These are phyloP conservation scores for Epichloe coenophiala DNA, from an alignment of 2,329 filamentous ascomycete genomes.

Conservation along the genomic window DNA sequence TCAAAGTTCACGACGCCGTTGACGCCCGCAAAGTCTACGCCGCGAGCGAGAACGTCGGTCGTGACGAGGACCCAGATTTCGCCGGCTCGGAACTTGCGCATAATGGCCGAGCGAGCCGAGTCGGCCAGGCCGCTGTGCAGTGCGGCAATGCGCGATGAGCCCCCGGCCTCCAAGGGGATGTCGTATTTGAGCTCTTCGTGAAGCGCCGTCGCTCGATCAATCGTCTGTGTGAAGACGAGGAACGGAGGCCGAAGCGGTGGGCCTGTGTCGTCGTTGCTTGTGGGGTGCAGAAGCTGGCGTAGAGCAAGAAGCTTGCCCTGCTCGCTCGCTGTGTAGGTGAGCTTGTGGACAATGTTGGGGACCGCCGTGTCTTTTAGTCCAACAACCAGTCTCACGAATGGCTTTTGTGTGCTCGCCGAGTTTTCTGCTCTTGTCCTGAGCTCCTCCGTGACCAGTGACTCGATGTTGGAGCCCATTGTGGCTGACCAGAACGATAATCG, in stretches of 20 bases:
- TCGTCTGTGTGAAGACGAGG: slow-evolving; percentile 92
- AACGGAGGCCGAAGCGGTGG: slow-evolving; percentile 70
- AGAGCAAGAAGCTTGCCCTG: slow-evolving; percentile 86
- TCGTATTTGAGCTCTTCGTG: slow-evolving; percentile 89
- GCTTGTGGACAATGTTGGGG: slow-evolving; percentile 78
- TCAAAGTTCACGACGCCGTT: slow-evolving; percentile 98
- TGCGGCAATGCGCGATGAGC: slow-evolving; percentile 71
- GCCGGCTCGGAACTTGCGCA: slow-evolving; percentile 79
- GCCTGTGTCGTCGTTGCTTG: slow-evolving; percentile 38
- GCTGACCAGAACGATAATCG: slow-evolving; percentile 84
- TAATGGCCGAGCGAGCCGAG: slow-evolving; percentile 60
- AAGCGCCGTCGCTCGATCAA: slow-evolving; percentile 75
- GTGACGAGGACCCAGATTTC: slow-evolving; percentile 96
- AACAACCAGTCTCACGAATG: slow-evolving; percentile 75
- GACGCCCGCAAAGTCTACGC: slow-evolving; percentile 87
- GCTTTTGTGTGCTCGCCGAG: slow-evolving; percentile 26
- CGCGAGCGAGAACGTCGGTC: slow-evolving; percentile 81
- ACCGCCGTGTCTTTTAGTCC: slow-evolving; percentile 92
- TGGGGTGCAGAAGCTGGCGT: slow-evolving; percentile 75
- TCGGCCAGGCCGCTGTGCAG: slow-evolving; percentile 80
- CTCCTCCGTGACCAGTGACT: slow-evolving; percentile 60
- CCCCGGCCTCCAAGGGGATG: slow-evolving; percentile 78
- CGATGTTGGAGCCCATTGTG: slow-evolving; percentile 90
- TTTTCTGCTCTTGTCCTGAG: slow-evolving; percentile 39
- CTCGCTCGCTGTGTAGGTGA: slow-evolving; percentile 85